Percentiles rank a stretch among this genome's conserved stretches.
Evolutionary conservation across 169 alveolate species (phyloP).

Genomic region (Plasmodium knowlesi): DNA sequence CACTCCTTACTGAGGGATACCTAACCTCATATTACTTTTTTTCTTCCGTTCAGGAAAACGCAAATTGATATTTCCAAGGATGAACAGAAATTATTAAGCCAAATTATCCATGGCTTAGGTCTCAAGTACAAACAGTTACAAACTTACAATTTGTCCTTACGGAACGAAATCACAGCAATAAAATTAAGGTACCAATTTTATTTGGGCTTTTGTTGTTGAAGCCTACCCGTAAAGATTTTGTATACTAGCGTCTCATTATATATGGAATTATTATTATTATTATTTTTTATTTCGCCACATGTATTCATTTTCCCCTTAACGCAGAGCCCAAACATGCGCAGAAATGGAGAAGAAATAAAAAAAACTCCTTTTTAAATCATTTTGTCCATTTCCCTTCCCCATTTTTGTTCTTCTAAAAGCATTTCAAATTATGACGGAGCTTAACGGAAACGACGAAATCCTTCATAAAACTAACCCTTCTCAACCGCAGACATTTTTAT

Average conservation of each 20-base stretch:
- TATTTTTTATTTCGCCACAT: not conserved
- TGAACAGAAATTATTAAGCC: constrained; percentile 72
- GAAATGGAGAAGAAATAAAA: constrained; percentile 43
- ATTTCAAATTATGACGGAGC: not conserved
- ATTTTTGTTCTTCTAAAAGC: not conserved
- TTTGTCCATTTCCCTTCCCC: not conserved
- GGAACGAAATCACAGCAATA: constrained; percentile 65
- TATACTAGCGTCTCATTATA: not conserved
- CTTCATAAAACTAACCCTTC: not conserved
- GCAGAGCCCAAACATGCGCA: constrained; percentile 45
- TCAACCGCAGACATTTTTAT: not conserved
- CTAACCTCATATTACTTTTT: not conserved
- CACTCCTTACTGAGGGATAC: not conserved
- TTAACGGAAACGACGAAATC: not conserved
- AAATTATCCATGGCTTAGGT: constrained; percentile 53
- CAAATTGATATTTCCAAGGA: constrained; percentile 58
- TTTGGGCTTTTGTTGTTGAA: not conserved
- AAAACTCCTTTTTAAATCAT: not conserved
- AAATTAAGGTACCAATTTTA: constrained; percentile 34
- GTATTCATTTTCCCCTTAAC: not conserved
- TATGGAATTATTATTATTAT: not conserved
- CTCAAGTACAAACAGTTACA: constrained; percentile 70
- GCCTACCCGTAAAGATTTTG: not conserved
- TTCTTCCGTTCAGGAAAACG: constrained; percentile 40
- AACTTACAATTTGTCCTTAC: constrained; percentile 69